Percentiles rank a stretch among this genome's conserved stretches.
These are phyloP conservation scores for Paramecium sexaurelia DNA, from an alignment of 73 alveolate genomes.

Conservation along the genomic window DNA sequence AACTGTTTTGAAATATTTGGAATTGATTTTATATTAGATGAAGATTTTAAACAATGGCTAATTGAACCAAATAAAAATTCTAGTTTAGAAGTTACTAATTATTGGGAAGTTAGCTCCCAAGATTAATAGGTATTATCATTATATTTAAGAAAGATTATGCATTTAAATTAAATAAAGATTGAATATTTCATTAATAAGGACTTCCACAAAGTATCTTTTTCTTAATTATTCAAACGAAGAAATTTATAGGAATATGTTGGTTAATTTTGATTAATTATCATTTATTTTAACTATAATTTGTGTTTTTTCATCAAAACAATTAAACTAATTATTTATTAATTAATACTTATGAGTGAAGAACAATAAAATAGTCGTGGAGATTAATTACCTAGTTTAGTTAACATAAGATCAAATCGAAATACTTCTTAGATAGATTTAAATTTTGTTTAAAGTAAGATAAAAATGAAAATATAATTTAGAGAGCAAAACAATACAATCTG, in stretches of 20 bases:
- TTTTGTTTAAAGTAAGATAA: not conserved
- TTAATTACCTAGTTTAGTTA: not conserved
- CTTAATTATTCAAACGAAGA: not conserved
- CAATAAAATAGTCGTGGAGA: not conserved
- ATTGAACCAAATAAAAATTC: slow-evolving; percentile 96
- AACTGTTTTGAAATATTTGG: slow-evolving; percentile 95
- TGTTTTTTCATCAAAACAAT: not conserved
- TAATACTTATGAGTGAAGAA: not conserved
- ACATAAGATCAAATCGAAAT: slow-evolving; percentile 9
- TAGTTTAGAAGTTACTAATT: slow-evolving; percentile 86
- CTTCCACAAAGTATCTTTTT: not conserved
- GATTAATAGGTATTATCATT: slow-evolving; percentile 77
- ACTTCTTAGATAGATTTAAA: slow-evolving; percentile 29
- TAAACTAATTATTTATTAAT: not conserved
- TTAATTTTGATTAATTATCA: not conserved
- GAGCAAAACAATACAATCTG: slow-evolving; percentile 56
- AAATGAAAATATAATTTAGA: not conserved
- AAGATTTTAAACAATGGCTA: slow-evolving; percentile 87
- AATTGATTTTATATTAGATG: slow-evolving; percentile 93
- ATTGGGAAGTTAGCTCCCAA: slow-evolving; percentile 84
- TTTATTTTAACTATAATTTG: not conserved
- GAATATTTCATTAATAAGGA: not conserved
- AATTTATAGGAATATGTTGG: slow-evolving; percentile 35
- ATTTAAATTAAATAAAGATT: slow-evolving; percentile 62
- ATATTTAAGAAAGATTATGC: slow-evolving; percentile 70